Evolutionary conservation across 257 asterid genomes (phyloP), one percentile per base, ranked within the genome.

Genomic region (Solanum sejunctum): DNA sequence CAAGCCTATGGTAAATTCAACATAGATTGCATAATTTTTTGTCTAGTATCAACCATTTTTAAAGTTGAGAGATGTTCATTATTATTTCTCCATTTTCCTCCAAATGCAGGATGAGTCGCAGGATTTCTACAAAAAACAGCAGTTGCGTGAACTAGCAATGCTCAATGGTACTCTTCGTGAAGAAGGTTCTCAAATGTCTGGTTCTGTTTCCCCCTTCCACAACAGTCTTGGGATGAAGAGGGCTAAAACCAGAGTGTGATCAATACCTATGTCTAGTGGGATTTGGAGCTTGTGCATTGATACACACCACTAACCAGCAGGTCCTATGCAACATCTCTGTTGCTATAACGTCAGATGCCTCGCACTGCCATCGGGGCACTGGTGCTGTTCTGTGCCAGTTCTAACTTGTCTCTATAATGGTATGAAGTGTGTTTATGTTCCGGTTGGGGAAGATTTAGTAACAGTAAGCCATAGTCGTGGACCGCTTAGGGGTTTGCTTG

Each of bases 201-300:
- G 98, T 80, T 94, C 98, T 3, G 94, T 93, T 36, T 97, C 99
- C 69, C 99, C 99, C 57, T 95, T 97, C 86, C 88, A 96, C 89
- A 92, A 88, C 94, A 95, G 89, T 89, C 97, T 95, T 12, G 98
- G 98, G 80, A 95, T 97, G 99, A 97, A 97, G 92, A 94, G 99
- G 89, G 99, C 99, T 45, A 97, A 97, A 87, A 97, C 98, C 41
- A 85, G 95, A 92, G 98, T 93, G 89, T 96, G 82, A 92, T 83
- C 32, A 67, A 60, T 54, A 63, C 61, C 67, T 85, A n/a, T 72
- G 32, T 36, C 20, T 41, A n/a, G 84, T 56, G 51, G 84, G 88
- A 7, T 71, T 81, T 73, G 88, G 86, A 86, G 85, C 84, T 84
- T 63, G 85, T 45, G 17, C 84, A 60, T 83, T 82, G 80, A 23